Evolutionary conservation across 148 eudicot species (phyloP), one percentile per base, ranked within the genome.

Genomic region (Euryodendron excelsum): DNA sequence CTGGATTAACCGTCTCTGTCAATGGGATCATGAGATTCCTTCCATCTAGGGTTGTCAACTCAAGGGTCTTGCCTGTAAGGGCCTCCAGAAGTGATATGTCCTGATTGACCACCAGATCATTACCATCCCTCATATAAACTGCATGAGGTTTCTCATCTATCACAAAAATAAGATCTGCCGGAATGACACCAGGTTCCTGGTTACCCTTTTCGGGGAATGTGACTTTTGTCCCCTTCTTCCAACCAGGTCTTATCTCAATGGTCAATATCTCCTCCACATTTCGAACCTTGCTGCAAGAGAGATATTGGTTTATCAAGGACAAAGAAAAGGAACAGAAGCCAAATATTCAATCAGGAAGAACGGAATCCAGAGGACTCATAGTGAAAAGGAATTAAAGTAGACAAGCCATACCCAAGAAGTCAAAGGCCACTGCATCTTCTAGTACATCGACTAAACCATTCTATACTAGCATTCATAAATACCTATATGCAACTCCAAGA

Each of bases 141-240:
- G 86, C 73, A 70, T 92, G 94, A 33, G 94, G 91, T 73, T 90
- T 92, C 85, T 92, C 97, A 66, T 92, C 94, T 37, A 92, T 59
- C 59, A 92, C 89, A 66, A 92, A 92, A 23, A 92, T 82, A 44
- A 92, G 87, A 87, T 92, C 97, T 21, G 97, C 90, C 71, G 97
- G 93, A 75, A 92, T 92, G 77, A 92, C 84, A 76, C 91, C 94
- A 25, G 92, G 91, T 52, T 89, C 94, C 69, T 88, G 89, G 75
- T 91, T 90, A 73, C 97, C 97, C 86, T 89, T 92, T 55, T 90
- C 94, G 1, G 93, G 89, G 69, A 90, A 92, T 33, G 97, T 92
- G 66, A 92, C 77, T 83, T 92, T 92, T 64, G 97, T 92, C 33
- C 97, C 97, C 82, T 91, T 92, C 80, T 90, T 92, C 97, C 97